phyloP scores from a whole-genome alignment of 306 rosid genomes.

The Purshia tridentata region DNA sequence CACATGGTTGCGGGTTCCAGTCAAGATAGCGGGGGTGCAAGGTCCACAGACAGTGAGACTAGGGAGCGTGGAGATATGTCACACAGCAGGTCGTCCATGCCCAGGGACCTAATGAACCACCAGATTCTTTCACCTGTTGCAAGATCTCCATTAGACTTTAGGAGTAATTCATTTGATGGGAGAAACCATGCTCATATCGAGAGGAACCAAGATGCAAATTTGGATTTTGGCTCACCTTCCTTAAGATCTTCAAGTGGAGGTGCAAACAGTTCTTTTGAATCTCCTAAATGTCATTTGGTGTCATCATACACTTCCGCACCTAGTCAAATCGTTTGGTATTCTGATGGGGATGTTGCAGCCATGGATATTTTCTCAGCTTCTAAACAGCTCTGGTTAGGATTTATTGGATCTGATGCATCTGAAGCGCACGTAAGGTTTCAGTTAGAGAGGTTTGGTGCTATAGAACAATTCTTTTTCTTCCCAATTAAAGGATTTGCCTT shows the following conservation, averaged over 20 bases:
- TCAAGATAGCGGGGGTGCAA: conserved; percentile 53
- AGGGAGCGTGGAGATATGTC: conserved; percentile 53
- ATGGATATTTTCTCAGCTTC: conserved; percentile 87
- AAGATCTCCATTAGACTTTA: conserved; percentile 49
- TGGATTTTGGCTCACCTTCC: conserved; percentile 55
- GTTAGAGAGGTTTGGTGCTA: conserved; percentile 82
- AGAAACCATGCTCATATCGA: conserved; percentile 52
- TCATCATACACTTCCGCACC: conserved; percentile 44
- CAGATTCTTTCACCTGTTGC: conserved; percentile 60
- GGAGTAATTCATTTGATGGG: conserved; percentile 69
- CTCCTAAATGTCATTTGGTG: conserved; percentile 60
- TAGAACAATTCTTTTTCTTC: conserved; percentile 65
- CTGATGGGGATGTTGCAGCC: conserved; percentile 84
- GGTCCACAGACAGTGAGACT: conserved; percentile 51
- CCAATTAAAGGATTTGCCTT: conserved; percentile 74
- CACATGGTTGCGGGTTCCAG: conserved; percentile 38
- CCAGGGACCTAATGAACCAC: conserved; percentile 55
- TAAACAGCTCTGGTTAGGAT: conserved; percentile 87
- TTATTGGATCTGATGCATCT: conserved; percentile 56
- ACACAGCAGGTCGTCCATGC: conserved; percentile 51
- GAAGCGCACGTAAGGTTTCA: conserved; percentile 84
- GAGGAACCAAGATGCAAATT: conserved; percentile 51
- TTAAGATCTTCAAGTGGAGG: conserved; percentile 65
- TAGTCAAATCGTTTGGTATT: conserved; percentile 61
- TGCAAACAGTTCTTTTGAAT: conserved; percentile 43